Base-by-base conservation (phyloP, 306 rosid species). In the Casuarina equisetifolia region DNA sequence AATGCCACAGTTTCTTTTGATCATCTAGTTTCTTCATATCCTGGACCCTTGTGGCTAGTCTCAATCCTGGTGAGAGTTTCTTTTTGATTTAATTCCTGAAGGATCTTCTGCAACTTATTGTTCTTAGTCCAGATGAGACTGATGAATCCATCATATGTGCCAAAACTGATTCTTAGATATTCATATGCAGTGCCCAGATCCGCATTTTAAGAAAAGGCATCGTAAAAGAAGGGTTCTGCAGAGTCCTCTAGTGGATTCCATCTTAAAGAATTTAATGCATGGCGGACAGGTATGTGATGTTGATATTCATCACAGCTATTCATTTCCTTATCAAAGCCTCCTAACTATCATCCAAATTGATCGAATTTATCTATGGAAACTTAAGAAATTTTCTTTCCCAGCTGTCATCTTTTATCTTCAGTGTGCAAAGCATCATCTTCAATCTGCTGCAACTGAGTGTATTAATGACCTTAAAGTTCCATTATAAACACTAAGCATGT, bases 161-260 rank as follows among this genome's bases (percentile, higher is more conserved):
- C 59, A 74, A 51, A 48, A 69, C 35, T 74, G 5, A 53, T 62
- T 84, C 66, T 69, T 81, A 52, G 52, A 16, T 76, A 49, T 17
- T 76, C 77, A 49, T 78, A 44, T 86, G 75, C 90, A 94, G 98
- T 94, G 98, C 90, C 97, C 98, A 61, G 98, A 94, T 79, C 98
- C 98, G 42, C 90, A 94, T 89, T 94, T 92, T 82, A 92, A 94
- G 90, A 92, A 84, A 79, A 88, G 88, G 66, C 97, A 94, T 84
- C 97, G 78, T 83, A 92, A 94, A 82, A 88, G 98, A 81, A 83
- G 97, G 85, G 92, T 94, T 79, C 69, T 92, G 46, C 98, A 94
- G 88, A 90, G 86, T 86, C 91, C 93, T 57, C 84, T 94, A 66
- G 92, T 85, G 72, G 89, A 83, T 63, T 83, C 92, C 76, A 86